phyloP scores from a whole-genome alignment of 2,329 filamentous ascomycete species.

The Zymoseptoria tritici region DNA sequence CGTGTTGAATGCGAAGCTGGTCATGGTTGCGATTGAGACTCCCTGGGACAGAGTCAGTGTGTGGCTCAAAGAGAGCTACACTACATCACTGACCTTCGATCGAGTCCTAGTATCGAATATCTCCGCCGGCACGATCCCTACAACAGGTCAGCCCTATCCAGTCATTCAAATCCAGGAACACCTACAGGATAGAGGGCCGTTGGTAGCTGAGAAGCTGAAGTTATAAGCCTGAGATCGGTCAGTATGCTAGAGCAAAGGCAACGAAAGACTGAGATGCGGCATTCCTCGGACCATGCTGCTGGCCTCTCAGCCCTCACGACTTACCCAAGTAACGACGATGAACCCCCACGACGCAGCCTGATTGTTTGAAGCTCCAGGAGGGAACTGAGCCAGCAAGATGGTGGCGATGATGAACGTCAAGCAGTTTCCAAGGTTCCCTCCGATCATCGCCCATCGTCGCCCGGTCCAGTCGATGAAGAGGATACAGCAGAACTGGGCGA shows the following conservation, averaged over 20 bases:
- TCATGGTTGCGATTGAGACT: conserved; percentile 67
- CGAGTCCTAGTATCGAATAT: conserved; percentile 67
- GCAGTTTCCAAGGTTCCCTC: conserved; percentile 64
- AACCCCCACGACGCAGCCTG: conserved; percentile 61
- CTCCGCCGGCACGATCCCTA: conserved; percentile 32
- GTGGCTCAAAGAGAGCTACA: background rate
- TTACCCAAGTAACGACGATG: conserved; percentile 66
- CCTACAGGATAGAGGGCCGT: conserved; percentile 55
- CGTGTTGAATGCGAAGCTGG: conserved; percentile 64
- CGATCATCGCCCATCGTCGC: conserved; percentile 64
- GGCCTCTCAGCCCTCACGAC: too few relatives aligned
- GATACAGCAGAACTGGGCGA: conserved; percentile 63
- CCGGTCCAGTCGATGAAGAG: conserved; percentile 62
- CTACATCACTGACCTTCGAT: conserved; percentile 53
- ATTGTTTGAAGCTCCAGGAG: conserved; percentile 47
- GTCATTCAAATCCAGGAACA: background rate
- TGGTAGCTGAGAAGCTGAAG: conserved; percentile 65
- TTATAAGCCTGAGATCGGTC: conserved; percentile 48
- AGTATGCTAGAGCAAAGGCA: too few relatives aligned
- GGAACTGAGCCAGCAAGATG: conserved; percentile 51
- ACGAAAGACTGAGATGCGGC: too few relatives aligned
- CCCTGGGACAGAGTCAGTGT: conserved; percentile 49
- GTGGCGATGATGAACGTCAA: conserved; percentile 65
- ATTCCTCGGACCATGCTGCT: too few relatives aligned
- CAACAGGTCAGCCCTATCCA: background rate